Evolutionary conservation across 805 yeast species (phyloP).

Genomic region (Debaryomyces prosopidis): DNA sequence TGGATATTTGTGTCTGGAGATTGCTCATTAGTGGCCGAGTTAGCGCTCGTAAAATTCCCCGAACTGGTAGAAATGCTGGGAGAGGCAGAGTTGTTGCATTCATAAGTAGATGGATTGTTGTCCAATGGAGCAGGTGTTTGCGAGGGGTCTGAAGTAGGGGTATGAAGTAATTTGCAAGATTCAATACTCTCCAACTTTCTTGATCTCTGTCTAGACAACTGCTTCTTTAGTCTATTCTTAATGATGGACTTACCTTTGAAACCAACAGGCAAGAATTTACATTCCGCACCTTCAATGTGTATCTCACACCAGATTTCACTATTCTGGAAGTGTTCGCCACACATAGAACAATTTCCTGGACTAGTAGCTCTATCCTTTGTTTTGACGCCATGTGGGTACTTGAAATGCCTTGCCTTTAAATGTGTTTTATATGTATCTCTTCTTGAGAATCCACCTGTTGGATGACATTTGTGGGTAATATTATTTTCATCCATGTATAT

Average conservation of each 20-base stretch:
- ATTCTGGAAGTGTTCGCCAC: conserved; percentile 49
- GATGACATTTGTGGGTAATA: conserved; percentile 50
- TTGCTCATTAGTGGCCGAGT: conserved; percentile 1
- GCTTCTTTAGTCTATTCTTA: conserved; percentile 42
- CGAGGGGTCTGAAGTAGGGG: conserved; percentile 7
- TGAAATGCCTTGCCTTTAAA: conserved; percentile 55
- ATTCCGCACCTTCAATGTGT: conserved; percentile 52
- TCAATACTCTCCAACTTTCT: conserved; percentile 4
- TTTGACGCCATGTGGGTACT: conserved; percentile 56
- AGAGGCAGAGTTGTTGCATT: conserved; percentile 8
- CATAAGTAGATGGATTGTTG: conserved; percentile 2
- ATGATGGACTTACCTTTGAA: conserved; percentile 45
- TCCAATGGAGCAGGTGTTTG: conserved; percentile 8
- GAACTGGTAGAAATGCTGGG: conserved; percentile 11
- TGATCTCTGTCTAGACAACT: conserved; percentile 22
- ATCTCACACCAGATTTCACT: conserved; percentile 53
- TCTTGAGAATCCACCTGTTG: conserved; percentile 59
- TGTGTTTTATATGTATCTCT: conserved; percentile 62
- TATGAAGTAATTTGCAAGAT: conserved; percentile 8
- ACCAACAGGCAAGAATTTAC: conserved; percentile 45
- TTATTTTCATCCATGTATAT: conserved; percentile 40
- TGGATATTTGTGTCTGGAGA: conserved; percentile 6
- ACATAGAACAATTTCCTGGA: conserved; percentile 55
- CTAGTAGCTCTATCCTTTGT: conserved; percentile 43
- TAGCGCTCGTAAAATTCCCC: conserved; percentile 4